phyloP scores from a whole-genome alignment of 2,329 filamentous ascomycete species.

The Calonectria montana region DNA sequence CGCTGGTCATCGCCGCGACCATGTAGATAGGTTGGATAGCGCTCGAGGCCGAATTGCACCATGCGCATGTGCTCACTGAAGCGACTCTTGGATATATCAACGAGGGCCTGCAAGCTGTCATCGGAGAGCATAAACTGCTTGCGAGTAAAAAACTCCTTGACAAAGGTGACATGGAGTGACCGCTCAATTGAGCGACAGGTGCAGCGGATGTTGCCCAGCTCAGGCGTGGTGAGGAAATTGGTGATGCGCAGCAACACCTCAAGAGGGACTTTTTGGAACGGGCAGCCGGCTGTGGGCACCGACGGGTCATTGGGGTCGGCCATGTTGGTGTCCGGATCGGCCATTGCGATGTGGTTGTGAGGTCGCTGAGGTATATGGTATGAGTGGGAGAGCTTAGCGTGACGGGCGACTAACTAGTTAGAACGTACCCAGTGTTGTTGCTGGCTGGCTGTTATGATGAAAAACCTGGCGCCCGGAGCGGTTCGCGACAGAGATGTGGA shows the following conservation, averaged over 20 bases:
- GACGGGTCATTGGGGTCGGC: constrained; percentile 25
- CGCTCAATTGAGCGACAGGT: constrained; percentile 66
- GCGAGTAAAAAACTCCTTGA: constrained; percentile 72
- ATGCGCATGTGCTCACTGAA: constrained; percentile 52
- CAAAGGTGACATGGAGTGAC: constrained; percentile 66
- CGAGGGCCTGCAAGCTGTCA: constrained; percentile 65
- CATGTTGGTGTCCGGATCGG: constrained; percentile 22
- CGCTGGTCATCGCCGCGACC: constrained; percentile 24
- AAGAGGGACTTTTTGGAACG: constrained; percentile 58
- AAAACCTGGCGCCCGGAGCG: not conserved
- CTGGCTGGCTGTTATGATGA: not conserved
- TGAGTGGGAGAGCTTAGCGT: not conserved
- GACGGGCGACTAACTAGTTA: not conserved
- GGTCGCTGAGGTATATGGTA: not conserved
- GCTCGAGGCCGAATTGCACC: constrained; percentile 49
- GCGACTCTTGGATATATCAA: constrained; percentile 62
- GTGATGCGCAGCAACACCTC: constrained; percentile 70
- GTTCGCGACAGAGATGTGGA: not conserved
- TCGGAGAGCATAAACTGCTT: constrained; percentile 74
- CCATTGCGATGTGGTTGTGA: not conserved
- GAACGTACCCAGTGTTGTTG: not conserved
- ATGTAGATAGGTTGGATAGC: constrained; percentile 27
- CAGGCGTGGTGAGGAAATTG: constrained; percentile 62
- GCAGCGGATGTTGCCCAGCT: constrained; percentile 66
- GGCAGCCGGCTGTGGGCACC: constrained; percentile 28